Base-by-base conservation (phyloP, 2,329 filamentous ascomycete genomes). In the Leptographium galeiforme region DNA sequence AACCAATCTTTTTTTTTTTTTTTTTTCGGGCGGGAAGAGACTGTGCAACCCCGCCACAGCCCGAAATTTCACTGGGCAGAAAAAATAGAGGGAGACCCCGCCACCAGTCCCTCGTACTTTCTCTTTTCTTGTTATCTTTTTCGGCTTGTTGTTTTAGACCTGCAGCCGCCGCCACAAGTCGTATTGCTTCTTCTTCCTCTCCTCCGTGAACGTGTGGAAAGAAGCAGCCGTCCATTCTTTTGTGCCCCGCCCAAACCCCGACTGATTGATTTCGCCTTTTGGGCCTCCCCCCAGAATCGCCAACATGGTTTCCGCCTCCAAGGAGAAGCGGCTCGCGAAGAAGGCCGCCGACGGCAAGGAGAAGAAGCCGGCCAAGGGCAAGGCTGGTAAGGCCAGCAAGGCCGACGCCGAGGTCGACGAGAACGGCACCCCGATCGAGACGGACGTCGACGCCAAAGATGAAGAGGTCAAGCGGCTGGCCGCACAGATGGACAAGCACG, bases 401-500 rank as follows among this genome's bases (percentile, higher is more conserved):
- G 86, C 91, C 61, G 84, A 85, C 58, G 70, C 67, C 45, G 67
- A 82, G 62, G 71, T 84, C 59, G 84, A 89, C 63, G 81, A 69
- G 58, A 72, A 84, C 64, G 81, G 80, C 64, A 76, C 76, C 58
- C 69, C 69, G 54, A 62, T 75, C 63, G 70, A 73, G 56, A 69
- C 74, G 47, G 25, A 25, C 12, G 48, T 19, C 3, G 84, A 86
- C 52, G 34, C 18, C 62, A 80, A 83, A 75, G 72, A 84, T 69
- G 82, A 85, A 61, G 85, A 85, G 66, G 84, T 96, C 60, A 86
- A 89, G 75, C 89, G 89, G 68, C 79, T 98, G 61, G 84, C 87
- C 46, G 78, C 90, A 53, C 94, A 98, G 75, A 86, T 95, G 79
- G 93, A 98, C 74, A 87, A 95, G 74, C 82, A 95, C 68, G 93